Conservation (phyloP, 257 asterid genomes). For the Leptodermis oblonga region DNA sequence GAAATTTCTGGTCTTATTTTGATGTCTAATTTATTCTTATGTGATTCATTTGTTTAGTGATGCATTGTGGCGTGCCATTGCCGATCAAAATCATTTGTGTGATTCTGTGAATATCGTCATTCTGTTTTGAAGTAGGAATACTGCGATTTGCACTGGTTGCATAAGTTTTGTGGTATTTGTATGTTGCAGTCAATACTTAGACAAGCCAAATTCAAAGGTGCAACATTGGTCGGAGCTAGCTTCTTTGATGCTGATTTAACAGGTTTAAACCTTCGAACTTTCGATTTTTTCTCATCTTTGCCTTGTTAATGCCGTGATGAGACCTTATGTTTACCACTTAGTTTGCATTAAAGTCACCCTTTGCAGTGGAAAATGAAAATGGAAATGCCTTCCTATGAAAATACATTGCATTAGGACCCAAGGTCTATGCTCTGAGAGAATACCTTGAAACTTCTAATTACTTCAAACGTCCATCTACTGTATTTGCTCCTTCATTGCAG, state of each 20-base stretch:
- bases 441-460: too few relatives aligned
- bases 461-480: too few relatives aligned
- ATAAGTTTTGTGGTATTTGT: conserved; percentile 1
- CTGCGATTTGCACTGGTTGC: neutral
- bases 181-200: conserved; percentile 74
- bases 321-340: neutral
- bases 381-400: too few relatives aligned
- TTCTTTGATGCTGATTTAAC: conserved; percentile 98
- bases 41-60: neutral
- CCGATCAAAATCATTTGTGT: too few relatives aligned
- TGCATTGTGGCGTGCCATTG: too few relatives aligned
- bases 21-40: neutral
- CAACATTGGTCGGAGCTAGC: conserved; percentile 90
- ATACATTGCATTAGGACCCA: too few relatives aligned
- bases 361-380: too few relatives aligned
- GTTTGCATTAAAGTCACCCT: neutral
- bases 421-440: too few relatives aligned
- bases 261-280: conserved; percentile 31
- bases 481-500: too few relatives aligned
- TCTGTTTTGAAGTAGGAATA: conserved; percentile 1
- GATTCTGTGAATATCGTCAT: neutral
- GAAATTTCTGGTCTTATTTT: neutral
- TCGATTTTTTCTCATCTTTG: neutral
- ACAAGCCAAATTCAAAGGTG: conserved; percentile 93
- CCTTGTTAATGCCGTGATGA: neutral